Conservation (phyloP, 306 rosid genomes). For the Ceratonia siliqua region DNA sequence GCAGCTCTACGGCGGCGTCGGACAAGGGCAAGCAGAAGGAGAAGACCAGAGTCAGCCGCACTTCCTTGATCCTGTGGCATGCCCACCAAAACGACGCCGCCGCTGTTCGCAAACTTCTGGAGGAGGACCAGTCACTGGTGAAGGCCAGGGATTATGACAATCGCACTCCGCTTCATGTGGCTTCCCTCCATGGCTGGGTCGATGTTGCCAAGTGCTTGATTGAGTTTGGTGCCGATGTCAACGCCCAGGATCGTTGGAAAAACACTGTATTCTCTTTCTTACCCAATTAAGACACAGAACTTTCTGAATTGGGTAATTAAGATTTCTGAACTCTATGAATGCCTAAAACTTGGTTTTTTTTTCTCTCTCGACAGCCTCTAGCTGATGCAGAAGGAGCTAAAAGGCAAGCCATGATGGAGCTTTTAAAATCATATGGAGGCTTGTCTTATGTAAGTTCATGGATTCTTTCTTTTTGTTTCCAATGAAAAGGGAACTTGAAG, state of each 20-base stretch:
- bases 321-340: background rate
- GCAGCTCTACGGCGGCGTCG: constrained; percentile 3
- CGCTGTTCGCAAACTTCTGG: constrained; percentile 80
- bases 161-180: constrained; percentile 92
- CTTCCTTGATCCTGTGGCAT: constrained; percentile 85
- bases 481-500: background rate
- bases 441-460: constrained; percentile 67
- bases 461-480: constrained; percentile 22
- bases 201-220: constrained; percentile 74
- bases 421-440: constrained; percentile 78
- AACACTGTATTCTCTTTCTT: constrained; percentile 60
- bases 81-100: constrained; percentile 78
- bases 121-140: constrained; percentile 78
- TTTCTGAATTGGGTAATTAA: background rate
- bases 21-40: constrained; percentile 61
- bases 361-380: constrained; percentile 58
- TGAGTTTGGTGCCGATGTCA: constrained; percentile 82
- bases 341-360: constrained; percentile 7
- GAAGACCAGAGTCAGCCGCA: constrained; percentile 76
- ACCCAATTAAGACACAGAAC: background rate
- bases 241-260: constrained; percentile 96
- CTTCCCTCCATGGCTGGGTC: constrained; percentile 85
- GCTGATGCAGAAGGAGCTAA: constrained; percentile 97
- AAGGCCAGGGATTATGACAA: constrained; percentile 79
- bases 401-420: constrained; percentile 56